Base-by-base conservation (phyloP, 139 green algal species). In the Raphidocelis subcapitata region DNA sequence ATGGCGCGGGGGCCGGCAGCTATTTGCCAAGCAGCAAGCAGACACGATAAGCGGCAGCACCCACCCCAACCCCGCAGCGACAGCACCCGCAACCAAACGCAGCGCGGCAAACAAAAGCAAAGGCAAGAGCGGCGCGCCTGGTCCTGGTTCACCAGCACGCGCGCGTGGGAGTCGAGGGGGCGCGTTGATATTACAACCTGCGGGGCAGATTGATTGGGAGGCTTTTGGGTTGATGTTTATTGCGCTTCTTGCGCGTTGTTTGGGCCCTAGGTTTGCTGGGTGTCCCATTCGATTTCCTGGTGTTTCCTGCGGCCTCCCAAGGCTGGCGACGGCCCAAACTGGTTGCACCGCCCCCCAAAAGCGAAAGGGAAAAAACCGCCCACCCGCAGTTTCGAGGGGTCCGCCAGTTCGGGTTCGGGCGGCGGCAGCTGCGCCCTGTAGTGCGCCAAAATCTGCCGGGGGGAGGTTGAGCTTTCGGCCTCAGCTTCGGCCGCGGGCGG, bases 381-480 rank as follows among this genome's bases (percentile, higher is more conserved):
- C 62, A 75, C 71, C 62, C 62, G 57, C 32, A 77, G 47, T 47
- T 77, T 77, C n/a, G 29, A 56, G 35, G 18, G 29, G 16, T 77
- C 71, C 36, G 47, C 62, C 64, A 64, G 71, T 5, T 65, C 49
- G 8, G 71, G 71, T n/a, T 77, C 62, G 23, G 65, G 54, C 1
- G 71, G 31, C 12, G 71, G 71, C 71, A 77, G 33, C 20, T 33
- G 35, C 5, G 41, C 21, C n/a, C 33, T 64, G 62, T 77, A 77
- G 23, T 77, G 62, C 47, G 52, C 3, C 12, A 77, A n/a, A n/a
- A n/a, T n/a, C n/a, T n/a, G n/a, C n/a, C n/a, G n/a, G n/a, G n/a
- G n/a, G n/a, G n/a, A n/a, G n/a, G n/a, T n/a, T n/a, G n/a, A n/a
- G n/a, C n/a, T n/a, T n/a, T n/a, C n/a, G n/a, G n/a, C n/a, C n/a